Evolutionary conservation across 2,329 filamentous ascomycete species (phyloP).

Genomic region (Fusarium palustre): DNA sequence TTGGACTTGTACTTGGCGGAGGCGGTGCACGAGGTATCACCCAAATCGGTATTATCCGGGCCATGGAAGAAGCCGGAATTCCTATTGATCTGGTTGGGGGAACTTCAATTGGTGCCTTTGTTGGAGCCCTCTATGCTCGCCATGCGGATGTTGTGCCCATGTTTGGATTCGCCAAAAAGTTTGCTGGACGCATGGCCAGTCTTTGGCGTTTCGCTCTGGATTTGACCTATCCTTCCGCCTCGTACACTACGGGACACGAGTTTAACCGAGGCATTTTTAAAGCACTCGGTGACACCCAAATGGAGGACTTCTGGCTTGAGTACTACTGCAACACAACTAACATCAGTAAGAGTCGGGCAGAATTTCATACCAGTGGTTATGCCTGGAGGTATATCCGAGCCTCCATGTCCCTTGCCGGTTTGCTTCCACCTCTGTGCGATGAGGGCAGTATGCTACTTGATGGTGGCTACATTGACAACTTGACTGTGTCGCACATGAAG

Average conservation of each 20-base stretch:
- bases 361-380: slow-evolving; percentile 96
- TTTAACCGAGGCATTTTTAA: slow-evolving; percentile 99
- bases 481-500: slow-evolving; percentile 98
- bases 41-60: slow-evolving; percentile 93
- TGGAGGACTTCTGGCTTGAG: slow-evolving; percentile 98
- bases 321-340: slow-evolving; percentile 99
- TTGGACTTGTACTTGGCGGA: slow-evolving; percentile 92
- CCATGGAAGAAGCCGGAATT: slow-evolving; percentile 95
- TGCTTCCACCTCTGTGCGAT: slow-evolving; percentile 93
- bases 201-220: slow-evolving; percentile 99
- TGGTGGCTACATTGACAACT: slow-evolving; percentile 95
- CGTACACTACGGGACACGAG: slow-evolving; percentile 97
- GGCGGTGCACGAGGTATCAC: slow-evolving; percentile 92
- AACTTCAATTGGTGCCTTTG: slow-evolving; percentile 95
- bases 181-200: slow-evolving; percentile 97
- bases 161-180: slow-evolving; percentile 97
- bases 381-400: slow-evolving; percentile 97
- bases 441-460: slow-evolving; percentile 97
- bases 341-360: slow-evolving; percentile 90
- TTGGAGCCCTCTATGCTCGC: slow-evolving; percentile 93
- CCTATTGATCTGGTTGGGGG: slow-evolving; percentile 96
- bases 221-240: slow-evolving; percentile 93
- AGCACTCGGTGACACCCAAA: slow-evolving; percentile 94
- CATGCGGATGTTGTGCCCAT: slow-evolving; percentile 98
- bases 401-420: slow-evolving; percentile 94